phyloP scores from a whole-genome alignment of 176 grass and related monocot species.

The Rhynchospora tenuis region DNA sequence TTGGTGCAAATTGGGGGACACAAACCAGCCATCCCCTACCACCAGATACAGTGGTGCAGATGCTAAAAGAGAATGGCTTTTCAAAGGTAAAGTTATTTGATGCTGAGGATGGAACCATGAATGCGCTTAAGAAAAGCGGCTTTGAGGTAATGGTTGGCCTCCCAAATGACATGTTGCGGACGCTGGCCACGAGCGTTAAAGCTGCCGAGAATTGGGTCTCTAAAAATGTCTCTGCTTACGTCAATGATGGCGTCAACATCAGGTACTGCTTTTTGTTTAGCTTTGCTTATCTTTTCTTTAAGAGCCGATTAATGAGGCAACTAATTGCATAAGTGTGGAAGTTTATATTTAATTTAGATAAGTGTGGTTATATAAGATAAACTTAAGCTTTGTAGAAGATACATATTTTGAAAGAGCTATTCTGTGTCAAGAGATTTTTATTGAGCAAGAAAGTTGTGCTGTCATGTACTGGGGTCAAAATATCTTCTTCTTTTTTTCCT shows the following conservation, averaged over 20 bases:
- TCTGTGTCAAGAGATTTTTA: not conserved
- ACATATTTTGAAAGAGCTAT: not conserved
- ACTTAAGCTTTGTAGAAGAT: not conserved
- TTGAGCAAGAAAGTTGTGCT: not conserved
- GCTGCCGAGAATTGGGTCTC: conserved; percentile 78
- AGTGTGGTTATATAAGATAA: not conserved
- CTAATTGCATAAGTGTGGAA: not conserved
- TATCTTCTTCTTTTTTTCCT: not conserved
- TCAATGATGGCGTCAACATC: conserved; percentile 67
- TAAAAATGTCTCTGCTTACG: conserved; percentile 63
- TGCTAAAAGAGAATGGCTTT: conserved; percentile 86
- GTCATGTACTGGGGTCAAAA: not conserved
- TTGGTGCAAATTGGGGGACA: conserved; percentile 96
- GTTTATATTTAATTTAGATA: not conserved
- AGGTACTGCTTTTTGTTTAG: conserved; percentile 37
- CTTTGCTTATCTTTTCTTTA: not conserved
- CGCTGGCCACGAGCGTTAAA: conserved; percentile 55
- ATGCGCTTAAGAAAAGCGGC: conserved; percentile 82
- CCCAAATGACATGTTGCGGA: conserved; percentile 74
- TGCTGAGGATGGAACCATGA: conserved; percentile 80
- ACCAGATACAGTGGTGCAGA: conserved; percentile 67
- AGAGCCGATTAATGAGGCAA: too few relatives aligned
- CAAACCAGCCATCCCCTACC: conserved; percentile 88
- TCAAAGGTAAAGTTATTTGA: conserved; percentile 95
- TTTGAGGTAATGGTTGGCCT: conserved; percentile 98